These are phyloP conservation scores for Gymnopus androsaceus DNA, from an alignment of 1,284 basidiomycete species.

Conservation along the genomic window DNA sequence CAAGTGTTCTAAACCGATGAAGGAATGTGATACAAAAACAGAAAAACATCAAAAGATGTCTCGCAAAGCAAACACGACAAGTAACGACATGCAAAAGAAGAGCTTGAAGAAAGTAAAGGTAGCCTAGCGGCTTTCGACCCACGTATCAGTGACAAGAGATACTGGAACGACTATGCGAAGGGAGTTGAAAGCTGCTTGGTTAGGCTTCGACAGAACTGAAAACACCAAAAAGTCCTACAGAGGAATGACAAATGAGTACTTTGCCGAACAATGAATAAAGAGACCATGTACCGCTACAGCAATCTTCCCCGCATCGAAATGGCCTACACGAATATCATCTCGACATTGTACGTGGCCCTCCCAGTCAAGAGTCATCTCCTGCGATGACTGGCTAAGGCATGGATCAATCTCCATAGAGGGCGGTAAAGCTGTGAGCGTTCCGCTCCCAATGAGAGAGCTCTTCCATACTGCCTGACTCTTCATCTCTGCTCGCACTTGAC, in stretches of 20 bases:
- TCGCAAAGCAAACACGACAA: background rate
- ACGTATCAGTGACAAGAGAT: conserved; percentile 13
- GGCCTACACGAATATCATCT: conserved; percentile 10
- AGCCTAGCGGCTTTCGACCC: conserved; percentile 6
- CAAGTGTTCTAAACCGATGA: background rate
- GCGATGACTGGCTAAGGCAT: background rate
- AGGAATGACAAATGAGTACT: background rate
- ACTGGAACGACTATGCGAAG: conserved; percentile 7
- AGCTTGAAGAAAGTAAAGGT: background rate
- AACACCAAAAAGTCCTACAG: conserved; percentile 7
- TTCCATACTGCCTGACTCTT: conserved; percentile 15
- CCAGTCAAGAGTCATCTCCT: conserved; percentile 12
- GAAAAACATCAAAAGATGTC: background rate
- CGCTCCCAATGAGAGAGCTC: conserved; percentile 17
- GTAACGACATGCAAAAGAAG: background rate
- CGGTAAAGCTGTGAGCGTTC: conserved; percentile 17
- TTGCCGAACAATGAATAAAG: background rate
- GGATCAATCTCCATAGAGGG: conserved; percentile 10
- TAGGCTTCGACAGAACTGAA: background rate
- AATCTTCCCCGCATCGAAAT: conserved; percentile 13
- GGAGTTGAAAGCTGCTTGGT: background rate
- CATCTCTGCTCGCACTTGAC: conserved; percentile 21
- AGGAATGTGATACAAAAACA: background rate
- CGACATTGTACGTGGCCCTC: conserved; percentile 12
- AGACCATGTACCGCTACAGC: conserved; percentile 3